Evolutionary conservation across 2,329 filamentous ascomycete genomes (phyloP), one percentile per base, ranked within the genome.

Genomic region (Pseudogymnoascus sp.): DNA sequence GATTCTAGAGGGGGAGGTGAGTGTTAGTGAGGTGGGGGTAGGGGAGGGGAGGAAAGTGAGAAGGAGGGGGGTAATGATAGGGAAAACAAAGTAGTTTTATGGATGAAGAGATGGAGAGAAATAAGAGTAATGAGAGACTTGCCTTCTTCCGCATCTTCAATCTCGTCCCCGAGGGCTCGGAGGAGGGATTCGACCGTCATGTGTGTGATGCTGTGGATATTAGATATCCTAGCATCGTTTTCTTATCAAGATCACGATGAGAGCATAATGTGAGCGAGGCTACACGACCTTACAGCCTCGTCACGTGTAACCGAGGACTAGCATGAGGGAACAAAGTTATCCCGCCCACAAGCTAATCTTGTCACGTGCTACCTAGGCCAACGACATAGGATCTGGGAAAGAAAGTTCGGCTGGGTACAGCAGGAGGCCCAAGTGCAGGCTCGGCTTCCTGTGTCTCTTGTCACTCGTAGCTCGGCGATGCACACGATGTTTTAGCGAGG

Each of bases 61-160:
- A 51, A 36, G 11, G 6, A 37, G 18, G 36, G 16, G 12, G 1
- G 31, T 37, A 10, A 10, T 6, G 29, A 47, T 67, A 60, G 60
- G 7, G n/a, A 54, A 54, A 21, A 11, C n/a, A n/a, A 1, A 54
- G 23, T 5, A 14, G 1, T 29, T 31, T 14, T 3, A 18, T 10
- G 26, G 14, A 54, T 31, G 26, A 26, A 29, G 51, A 62, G 12
- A 14, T 31, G 3, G 37, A 63, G 14, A 47, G 14, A 23, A 14
- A 26, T 0, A 2, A 39, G 31, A 60, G 18, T 18, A 37, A 36
- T n/a, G 16, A 23, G 4, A 31, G n/a, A 45, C 59, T 62, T 77
- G 85, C 83, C 84, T 83, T 88, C 84, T 73, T 85, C 83, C 47
- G 80, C 76, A 72, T 86, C 82, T 34, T 75, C 74, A 65, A 86